Evolutionary conservation across 1,284 basidiomycete genomes (phyloP).

Genomic region (Boletus semigastroideus): DNA sequence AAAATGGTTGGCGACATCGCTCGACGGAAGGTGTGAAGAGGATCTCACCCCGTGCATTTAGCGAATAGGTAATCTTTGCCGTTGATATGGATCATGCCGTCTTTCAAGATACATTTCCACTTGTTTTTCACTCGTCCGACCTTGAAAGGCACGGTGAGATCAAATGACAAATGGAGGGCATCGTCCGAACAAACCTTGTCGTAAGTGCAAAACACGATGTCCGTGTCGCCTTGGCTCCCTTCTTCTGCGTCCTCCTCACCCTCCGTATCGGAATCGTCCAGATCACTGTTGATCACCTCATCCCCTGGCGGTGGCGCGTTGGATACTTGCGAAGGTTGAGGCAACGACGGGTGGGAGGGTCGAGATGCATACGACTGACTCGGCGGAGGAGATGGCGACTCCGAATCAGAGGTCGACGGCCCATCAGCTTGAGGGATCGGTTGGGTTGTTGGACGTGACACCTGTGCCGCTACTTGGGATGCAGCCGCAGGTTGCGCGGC

Average conservation of each 20-base stretch:
- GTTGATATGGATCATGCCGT: slow-evolving; percentile 97
- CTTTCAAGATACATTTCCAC: slow-evolving; percentile 99
- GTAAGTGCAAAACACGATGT: slow-evolving; percentile 98
- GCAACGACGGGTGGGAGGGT: slow-evolving; percentile 56
- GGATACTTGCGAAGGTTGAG: slow-evolving; percentile 45
- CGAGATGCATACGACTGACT: slow-evolving; percentile 61
- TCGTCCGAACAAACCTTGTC: slow-evolving; percentile 74
- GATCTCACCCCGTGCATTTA: slow-evolving; percentile 83
- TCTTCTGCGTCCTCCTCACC: slow-evolving; percentile 76
- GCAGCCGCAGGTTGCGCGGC: slow-evolving; percentile 2
- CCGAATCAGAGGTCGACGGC: slow-evolving; percentile 53
- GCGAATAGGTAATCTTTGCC: slow-evolving; percentile 97
- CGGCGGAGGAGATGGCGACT: slow-evolving; percentile 62
- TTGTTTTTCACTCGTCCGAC: slow-evolving; percentile 99
- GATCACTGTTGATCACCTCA: slow-evolving; percentile 93
- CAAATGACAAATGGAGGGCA: not conserved
- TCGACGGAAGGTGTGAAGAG: not conserved
- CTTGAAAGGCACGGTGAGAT: slow-evolving; percentile 40
- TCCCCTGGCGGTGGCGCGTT: slow-evolving; percentile 44
- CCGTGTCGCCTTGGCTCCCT: slow-evolving; percentile 69
- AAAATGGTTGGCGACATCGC: not conserved
- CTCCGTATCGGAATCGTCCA: slow-evolving; percentile 91
- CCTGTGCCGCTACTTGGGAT: slow-evolving; percentile 16
- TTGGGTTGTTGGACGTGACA: slow-evolving; percentile 26
- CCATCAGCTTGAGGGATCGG: slow-evolving; percentile 72